Evolutionary conservation across 2,329 filamentous ascomycete genomes (phyloP), one percentile per base, ranked within the genome.

Genomic region (Trichophyton rubrum): DNA sequence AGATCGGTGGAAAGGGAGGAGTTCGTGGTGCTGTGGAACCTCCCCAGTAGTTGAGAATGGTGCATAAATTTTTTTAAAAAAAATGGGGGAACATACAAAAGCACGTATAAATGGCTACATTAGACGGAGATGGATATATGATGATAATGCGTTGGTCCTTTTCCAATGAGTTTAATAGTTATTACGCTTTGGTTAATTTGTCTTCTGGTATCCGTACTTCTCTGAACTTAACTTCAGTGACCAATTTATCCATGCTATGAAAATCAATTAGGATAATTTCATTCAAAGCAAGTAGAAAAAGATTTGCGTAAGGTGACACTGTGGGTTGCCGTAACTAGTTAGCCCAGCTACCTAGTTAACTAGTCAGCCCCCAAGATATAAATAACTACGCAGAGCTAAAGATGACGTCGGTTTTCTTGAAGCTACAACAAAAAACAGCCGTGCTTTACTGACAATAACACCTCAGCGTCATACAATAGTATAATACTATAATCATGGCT

Each of bases 1-100:
- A 95, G 74, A 86, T 96, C 56, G 91, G 92, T 65, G 88, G 84
- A 62, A 92, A 95, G 79, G 87, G 87, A 49, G 91, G 90, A 66
- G 85, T 93, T 62, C 80, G 90, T 67, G 89, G 88, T 56, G 73
- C 69, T 59, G 70, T 83, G 56, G 78, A 80, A 64, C 73, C 72
- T 40, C 68, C 72, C 11, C 67, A 69, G 62, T 67, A n/a, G 68
- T 63, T 57, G 66, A 68, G 56, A 72, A 75, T 64, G 72, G 56
- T 59, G 56, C 56, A 59, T 59, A 41, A 20, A 59, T 22, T 27
- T 30, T 41, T 13, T 20, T 11, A 40, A 11, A 22, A 56, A 38
- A 30, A n/a, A 43, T 43, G 40, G 38, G 38, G 13, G 38, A n/a
- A 22, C 38, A 57, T 38, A 57, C 17, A 57, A 41, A 57, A 57